Evolutionary conservation across 108 stramenopile species (phyloP), one percentile per base, ranked within the genome.

Genomic region (Mediolabrus comicus): DNA sequence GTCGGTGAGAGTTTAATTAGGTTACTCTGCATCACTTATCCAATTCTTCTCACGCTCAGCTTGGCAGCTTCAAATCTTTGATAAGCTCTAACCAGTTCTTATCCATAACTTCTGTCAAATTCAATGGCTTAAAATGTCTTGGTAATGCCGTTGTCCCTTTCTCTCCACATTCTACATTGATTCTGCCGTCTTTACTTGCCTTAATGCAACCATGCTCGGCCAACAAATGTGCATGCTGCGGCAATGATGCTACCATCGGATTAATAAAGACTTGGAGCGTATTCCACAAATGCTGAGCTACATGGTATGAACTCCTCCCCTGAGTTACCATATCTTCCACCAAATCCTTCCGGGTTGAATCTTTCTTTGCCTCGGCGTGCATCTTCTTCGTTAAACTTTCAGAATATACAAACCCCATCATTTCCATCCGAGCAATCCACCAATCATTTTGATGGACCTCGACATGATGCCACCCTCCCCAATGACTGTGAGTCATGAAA

Each of bases 391-490:
- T 87, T 31, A 92, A 57, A 8, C 16, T 39, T 13, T 56, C 35
- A 22, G 64, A 71, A 69, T 83, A 92, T 1, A 68, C 56, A 28
- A 92, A 88, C 2, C 91, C 91, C 31, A 78, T 84, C 11, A 69
- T 61, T 59, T 86, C 84, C 67, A 67, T 87, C 29, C 84, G 79
- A 4, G 53, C 59, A 36, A 84, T 80, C 91, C 91, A 92, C 91
- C 91, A 92, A 3, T 84, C 77, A 53, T 83, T 65, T 46, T 62
- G 59, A 62, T 75, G 74, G 4, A 75, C 74, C 26, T 75, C 66
- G 0, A 78, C 91, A 60, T 89, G 87, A 79, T 91, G 90, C 90
- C 90, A 85, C 30, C 84, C 84, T 8, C 90, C 90, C 86, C 89
- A 90, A 28, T 55, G 60, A 14, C 67, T 71, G 49, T 72, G 65